Evolutionary conservation across 1,284 basidiomycete species (phyloP).

Genomic region (Neolentinus lepideus): DNA sequence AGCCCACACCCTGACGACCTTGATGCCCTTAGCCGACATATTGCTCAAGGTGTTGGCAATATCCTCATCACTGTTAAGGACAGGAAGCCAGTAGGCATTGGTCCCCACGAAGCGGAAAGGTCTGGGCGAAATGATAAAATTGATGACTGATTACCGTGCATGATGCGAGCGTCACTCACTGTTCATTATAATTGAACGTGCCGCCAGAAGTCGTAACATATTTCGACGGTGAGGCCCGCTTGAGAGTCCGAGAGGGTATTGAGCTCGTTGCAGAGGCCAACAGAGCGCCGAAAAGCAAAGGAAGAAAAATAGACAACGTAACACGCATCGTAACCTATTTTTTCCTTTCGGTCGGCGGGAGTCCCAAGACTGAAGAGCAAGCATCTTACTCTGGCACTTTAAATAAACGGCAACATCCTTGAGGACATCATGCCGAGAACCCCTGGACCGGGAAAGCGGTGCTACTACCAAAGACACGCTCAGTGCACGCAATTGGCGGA

Average conservation of each 20-base stretch:
- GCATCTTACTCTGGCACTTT: neutral
- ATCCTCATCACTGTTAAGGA: conserved; percentile 18
- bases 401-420: neutral
- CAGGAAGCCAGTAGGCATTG: conserved; percentile 40
- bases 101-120: conserved; percentile 53
- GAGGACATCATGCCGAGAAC: neutral
- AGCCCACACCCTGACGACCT: conserved; percentile 24
- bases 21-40: conserved; percentile 20
- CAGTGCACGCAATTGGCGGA: neutral
- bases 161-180: conserved; percentile 19
- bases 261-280: conserved; percentile 1
- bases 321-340: neutral
- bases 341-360: neutral
- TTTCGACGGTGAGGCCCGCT: neutral
- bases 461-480: neutral
- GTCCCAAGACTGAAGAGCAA: neutral
- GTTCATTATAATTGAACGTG: conserved; percentile 44
- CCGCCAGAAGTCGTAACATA: conserved; percentile 1
- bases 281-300: neutral
- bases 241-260: conserved; percentile 11
- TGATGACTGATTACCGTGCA: conserved; percentile 1
- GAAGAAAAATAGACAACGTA: neutral
- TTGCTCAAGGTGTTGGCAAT: conserved; percentile 17
- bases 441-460: neutral
- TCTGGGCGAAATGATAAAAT: conserved; percentile 21